A percentile compares a stretch with the other conserved stretches of the same genome.
Evolutionary conservation across 2,329 filamentous ascomycete species (phyloP).

Genomic region (Sordariomycetes sp.): DNA sequence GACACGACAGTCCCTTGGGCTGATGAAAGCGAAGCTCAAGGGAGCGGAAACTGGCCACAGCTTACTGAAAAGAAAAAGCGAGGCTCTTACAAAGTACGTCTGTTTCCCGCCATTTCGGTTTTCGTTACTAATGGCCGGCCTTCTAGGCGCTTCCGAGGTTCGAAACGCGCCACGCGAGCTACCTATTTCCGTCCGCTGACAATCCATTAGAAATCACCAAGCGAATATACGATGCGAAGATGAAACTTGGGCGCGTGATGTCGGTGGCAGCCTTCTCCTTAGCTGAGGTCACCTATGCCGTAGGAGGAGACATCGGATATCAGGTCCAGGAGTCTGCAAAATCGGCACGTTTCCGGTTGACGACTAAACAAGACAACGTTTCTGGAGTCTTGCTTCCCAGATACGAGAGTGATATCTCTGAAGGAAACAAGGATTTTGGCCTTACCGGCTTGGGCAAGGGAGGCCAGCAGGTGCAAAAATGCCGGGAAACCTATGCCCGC

Average conservation of each 20-base stretch:
- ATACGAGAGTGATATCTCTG: slow-evolving; percentile 82
- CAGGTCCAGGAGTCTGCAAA: slow-evolving; percentile 96
- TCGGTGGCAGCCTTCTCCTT: slow-evolving; percentile 96
- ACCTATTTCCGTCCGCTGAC: background rate
- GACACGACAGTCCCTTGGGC: slow-evolving; percentile 86
- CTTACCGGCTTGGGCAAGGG: slow-evolving; percentile 93
- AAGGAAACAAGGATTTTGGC: slow-evolving; percentile 90
- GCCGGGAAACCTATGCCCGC: slow-evolving; percentile 87
- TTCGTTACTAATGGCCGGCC: background rate
- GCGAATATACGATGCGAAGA: slow-evolving; percentile 96
- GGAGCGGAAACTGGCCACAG: slow-evolving; percentile 85
- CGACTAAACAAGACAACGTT: slow-evolving; percentile 96
- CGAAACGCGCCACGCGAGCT: slow-evolving; percentile 5
- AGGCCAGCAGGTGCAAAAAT: slow-evolving; percentile 91
- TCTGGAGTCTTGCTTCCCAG: slow-evolving; percentile 88
- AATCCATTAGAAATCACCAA: slow-evolving; percentile 66
- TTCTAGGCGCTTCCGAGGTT: slow-evolving; percentile 74
- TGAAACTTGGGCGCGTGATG: slow-evolving; percentile 99
- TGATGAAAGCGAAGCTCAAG: slow-evolving; percentile 98
- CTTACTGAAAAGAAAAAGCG: slow-evolving; percentile 92
- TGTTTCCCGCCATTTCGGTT: background rate
- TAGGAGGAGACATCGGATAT: slow-evolving; percentile 89
- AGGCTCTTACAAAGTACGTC: slow-evolving; percentile 85
- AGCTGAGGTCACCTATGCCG: slow-evolving; percentile 93
- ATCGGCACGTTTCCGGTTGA: slow-evolving; percentile 80